Percentiles rank a stretch among this genome's conserved stretches.
phyloP scores from a whole-genome alignment of 352 stramenopile genomes.

The Plasmopara viticola region DNA sequence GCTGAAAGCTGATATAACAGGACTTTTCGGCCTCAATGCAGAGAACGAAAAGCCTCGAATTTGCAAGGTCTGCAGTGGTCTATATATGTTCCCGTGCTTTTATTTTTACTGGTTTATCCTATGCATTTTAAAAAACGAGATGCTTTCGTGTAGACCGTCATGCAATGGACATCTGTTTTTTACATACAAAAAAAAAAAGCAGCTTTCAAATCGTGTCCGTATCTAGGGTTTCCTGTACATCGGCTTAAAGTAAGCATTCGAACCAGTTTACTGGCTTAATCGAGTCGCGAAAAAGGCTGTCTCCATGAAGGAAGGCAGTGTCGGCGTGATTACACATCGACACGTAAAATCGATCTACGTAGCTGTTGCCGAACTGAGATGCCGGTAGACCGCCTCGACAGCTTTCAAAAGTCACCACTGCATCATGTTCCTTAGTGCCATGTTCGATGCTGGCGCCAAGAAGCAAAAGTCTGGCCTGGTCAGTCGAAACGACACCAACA shows the following conservation, averaged over 20 bases:
- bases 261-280: constrained; percentile 62
- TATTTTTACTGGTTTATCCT: no score
- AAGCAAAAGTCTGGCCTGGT: constrained; percentile 18
- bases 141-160: no score
- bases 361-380: constrained; percentile 30
- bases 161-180: no score
- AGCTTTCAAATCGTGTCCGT: no score
- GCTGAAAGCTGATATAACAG: no score
- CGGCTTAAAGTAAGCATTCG: constrained; percentile 39
- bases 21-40: no score
- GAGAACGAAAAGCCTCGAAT: no score
- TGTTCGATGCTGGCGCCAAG: constrained; percentile 19
- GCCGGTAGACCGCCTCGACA: constrained; percentile 30
- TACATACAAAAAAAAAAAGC: no score
- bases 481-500: constrained; percentile 28
- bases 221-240: no score
- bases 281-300: constrained; percentile 31
- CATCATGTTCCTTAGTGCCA: constrained; percentile 26
- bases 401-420: constrained; percentile 41
- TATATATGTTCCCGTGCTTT: no score
- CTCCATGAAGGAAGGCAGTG: constrained; percentile 45
- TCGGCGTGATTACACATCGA: constrained; percentile 56
- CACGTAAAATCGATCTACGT: constrained; percentile 47
- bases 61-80: no score
- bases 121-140: no score